phyloP scores from a whole-genome alignment of 2,329 filamentous ascomycete species.

The Emericellopsis cladophorae region DNA sequence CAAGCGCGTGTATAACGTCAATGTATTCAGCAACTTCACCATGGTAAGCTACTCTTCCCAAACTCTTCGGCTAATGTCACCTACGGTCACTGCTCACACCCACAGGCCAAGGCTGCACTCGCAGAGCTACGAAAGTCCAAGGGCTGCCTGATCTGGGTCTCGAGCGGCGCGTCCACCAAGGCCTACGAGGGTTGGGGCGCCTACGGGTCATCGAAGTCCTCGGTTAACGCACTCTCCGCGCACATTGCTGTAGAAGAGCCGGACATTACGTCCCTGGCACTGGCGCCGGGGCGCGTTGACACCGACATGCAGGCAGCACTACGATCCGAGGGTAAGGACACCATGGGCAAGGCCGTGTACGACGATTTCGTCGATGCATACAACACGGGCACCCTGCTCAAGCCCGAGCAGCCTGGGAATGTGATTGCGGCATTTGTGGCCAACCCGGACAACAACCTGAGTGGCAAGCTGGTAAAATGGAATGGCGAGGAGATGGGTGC shows the following conservation, averaged over 20 bases:
- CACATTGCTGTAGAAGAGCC: constrained; percentile 70
- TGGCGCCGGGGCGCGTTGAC: constrained; percentile 73
- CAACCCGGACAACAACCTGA: constrained; percentile 51
- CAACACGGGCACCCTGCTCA: constrained; percentile 58
- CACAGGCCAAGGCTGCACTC: constrained; percentile 59
- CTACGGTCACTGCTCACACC: constrained; percentile 1
- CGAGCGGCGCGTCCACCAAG: constrained; percentile 60
- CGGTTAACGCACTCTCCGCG: constrained; percentile 63
- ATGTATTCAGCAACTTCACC: constrained; percentile 73
- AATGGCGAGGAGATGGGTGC: constrained; percentile 31
- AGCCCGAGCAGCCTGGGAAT: constrained; percentile 71
- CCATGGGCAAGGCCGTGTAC: constrained; percentile 46
- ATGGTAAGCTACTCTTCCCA: constrained; percentile 40
- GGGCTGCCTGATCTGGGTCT: constrained; percentile 66
- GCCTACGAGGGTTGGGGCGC: constrained; percentile 64
- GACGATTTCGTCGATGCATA: constrained; percentile 57
- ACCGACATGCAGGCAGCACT: constrained; percentile 85
- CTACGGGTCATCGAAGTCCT: constrained; percentile 76
- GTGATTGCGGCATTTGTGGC: constrained; percentile 74
- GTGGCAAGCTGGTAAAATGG: constrained; percentile 60
- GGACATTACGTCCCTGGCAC: constrained; percentile 56
- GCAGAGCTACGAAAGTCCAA: constrained; percentile 53
- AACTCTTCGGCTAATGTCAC: constrained; percentile 3
- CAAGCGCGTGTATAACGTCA: constrained; percentile 65
- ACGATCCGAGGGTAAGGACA: constrained; percentile 41